These are phyloP conservation scores for Onygenales sp. DNA, from an alignment of 2,329 filamentous ascomycete genomes.

Conservation along the genomic window DNA sequence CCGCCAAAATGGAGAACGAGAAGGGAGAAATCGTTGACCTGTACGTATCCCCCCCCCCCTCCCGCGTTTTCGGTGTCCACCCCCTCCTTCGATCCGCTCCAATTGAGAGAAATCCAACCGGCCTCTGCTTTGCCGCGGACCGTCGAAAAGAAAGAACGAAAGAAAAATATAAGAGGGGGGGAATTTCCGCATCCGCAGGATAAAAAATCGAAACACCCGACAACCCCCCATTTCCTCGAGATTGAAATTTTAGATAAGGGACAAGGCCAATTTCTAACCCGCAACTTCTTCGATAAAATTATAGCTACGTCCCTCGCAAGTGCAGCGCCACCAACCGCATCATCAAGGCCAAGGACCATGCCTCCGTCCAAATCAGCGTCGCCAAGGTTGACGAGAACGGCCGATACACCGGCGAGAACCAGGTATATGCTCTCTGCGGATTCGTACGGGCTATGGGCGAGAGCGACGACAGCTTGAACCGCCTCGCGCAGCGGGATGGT, in stretches of 20 bases:
- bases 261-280: background rate
- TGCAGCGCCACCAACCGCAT: slow-evolving; percentile 99
- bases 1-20: slow-evolving; percentile 96
- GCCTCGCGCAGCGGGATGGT: slow-evolving; percentile 89
- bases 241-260: no score
- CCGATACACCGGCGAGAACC: slow-evolving; percentile 92
- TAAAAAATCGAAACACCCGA: no score
- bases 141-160: no score
- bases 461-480: slow-evolving; percentile 93
- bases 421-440: slow-evolving; percentile 92
- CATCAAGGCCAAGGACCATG: slow-evolving; percentile 99
- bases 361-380: slow-evolving; percentile 91
- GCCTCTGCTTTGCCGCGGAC: no score
- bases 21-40: slow-evolving; percentile 99
- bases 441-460: slow-evolving; percentile 98
- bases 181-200: no score
- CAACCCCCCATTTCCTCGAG: no score
- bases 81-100: background rate
- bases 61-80: background rate
- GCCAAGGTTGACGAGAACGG: slow-evolving; percentile 99
- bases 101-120: background rate
- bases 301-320: slow-evolving; percentile 95
- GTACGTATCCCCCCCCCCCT: slow-evolving; percentile 46
- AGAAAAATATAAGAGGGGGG: no score
- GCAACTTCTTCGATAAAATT: background rate